phyloP scores from a whole-genome alignment of 768 basidiomycete species.

The Russula sp. region DNA sequence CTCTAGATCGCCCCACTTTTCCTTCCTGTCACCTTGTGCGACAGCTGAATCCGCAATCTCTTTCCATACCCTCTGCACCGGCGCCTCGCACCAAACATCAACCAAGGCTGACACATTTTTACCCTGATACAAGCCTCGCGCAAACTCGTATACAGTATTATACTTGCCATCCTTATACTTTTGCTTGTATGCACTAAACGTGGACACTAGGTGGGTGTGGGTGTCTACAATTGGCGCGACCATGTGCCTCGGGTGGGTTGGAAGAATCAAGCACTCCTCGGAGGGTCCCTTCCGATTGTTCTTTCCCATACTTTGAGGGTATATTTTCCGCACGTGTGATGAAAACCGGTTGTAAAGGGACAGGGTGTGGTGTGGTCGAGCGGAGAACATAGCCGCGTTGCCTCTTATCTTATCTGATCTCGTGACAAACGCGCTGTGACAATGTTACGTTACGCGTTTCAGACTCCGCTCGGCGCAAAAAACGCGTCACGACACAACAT shows the following conservation, averaged over 20 bases:
- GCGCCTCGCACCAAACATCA: slow-evolving; percentile 88
- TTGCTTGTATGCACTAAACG: slow-evolving; percentile 53
- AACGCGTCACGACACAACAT: background rate
- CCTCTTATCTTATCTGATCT: slow-evolving; percentile 1
- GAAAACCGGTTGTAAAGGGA: background rate
- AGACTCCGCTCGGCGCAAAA: slow-evolving; percentile 18
- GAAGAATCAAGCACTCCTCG: slow-evolving; percentile 20
- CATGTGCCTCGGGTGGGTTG: slow-evolving; percentile 11
- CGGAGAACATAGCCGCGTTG: background rate
- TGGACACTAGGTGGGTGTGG: slow-evolving; percentile 78
- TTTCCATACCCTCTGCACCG: slow-evolving; percentile 55
- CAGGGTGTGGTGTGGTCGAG: background rate
- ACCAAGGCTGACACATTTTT: slow-evolving; percentile 61
- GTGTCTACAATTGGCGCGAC: slow-evolving; percentile 64
- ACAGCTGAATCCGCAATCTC: slow-evolving; percentile 70
- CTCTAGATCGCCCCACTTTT: slow-evolving; percentile 59
- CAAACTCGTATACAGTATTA: slow-evolving; percentile 60
- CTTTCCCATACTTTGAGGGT: slow-evolving; percentile 12
- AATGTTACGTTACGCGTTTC: slow-evolving; percentile 23
- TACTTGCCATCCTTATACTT: slow-evolving; percentile 56
- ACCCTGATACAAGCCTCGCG: slow-evolving; percentile 51
- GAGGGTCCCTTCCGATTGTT: slow-evolving; percentile 21
- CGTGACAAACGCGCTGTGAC: slow-evolving; percentile 19
- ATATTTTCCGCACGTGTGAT: background rate
- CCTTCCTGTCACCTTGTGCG: slow-evolving; percentile 39